These are phyloP conservation scores for Lactifluus rugatus DNA, from an alignment of 768 basidiomycete genomes.

Conservation along the genomic window DNA sequence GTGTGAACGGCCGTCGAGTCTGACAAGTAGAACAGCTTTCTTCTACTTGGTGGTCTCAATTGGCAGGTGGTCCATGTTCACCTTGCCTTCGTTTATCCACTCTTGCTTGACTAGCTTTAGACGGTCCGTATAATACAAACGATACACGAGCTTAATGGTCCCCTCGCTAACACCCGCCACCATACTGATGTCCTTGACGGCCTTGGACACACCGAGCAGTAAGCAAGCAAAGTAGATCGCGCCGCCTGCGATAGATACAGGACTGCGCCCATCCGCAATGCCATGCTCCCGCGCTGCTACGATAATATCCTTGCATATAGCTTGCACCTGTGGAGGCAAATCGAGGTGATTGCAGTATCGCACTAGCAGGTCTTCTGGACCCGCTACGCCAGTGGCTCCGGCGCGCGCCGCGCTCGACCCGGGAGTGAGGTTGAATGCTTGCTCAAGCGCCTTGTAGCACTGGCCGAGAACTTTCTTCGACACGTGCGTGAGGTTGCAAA, in stretches of 20 bases:
- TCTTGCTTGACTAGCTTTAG: conserved; percentile 77
- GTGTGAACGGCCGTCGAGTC: neutral
- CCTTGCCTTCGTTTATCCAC: conserved; percentile 76
- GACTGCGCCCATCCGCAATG: conserved; percentile 88
- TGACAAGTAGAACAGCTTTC: neutral
- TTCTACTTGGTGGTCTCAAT: conserved; percentile 22
- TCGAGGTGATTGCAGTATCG: conserved; percentile 92
- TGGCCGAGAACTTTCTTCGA: conserved; percentile 93
- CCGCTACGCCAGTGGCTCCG: conserved; percentile 34
- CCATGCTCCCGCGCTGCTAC: conserved; percentile 70
- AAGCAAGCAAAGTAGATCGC: conserved; percentile 91
- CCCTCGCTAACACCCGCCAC: conserved; percentile 94
- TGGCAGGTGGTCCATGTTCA: conserved; percentile 35
- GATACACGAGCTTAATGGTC: conserved; percentile 87
- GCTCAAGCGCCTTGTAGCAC: conserved; percentile 82
- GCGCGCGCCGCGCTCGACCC: conserved; percentile 49
- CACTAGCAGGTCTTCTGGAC: conserved; percentile 81
- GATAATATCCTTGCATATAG: conserved; percentile 77
- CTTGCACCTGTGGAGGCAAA: conserved; percentile 71
- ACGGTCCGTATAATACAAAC: conserved; percentile 61
- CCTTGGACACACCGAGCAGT: conserved; percentile 64
- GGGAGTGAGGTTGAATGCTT: conserved; percentile 81
- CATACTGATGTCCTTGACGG: conserved; percentile 74
- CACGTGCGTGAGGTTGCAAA: conserved; percentile 86
- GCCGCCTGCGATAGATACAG: conserved; percentile 97